Evolutionary conservation across 805 yeast species (phyloP), one percentile per base, ranked within the genome.

Genomic region (Candida dajiaensis): DNA sequence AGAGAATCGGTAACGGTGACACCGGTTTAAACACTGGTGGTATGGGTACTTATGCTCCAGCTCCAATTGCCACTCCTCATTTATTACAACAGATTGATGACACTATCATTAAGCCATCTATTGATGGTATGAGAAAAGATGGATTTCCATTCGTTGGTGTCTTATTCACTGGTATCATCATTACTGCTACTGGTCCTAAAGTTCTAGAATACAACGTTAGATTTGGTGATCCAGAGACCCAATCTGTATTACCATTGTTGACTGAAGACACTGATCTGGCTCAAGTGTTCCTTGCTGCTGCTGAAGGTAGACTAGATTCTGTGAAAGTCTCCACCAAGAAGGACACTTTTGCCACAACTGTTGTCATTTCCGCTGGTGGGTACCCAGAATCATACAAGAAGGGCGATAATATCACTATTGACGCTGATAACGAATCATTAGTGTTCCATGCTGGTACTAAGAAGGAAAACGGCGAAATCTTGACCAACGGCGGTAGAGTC

Each of bases 31-130:
- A 94, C 71, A 94, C 99, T 35, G 99, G 99, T 56, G 99, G 99
- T 53, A 94, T 94, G 99, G 99, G 99, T 53, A 96, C 98, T 8
- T 94, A 94, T 62, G 94, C 98, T 8, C 99, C 99, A 28, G 95
- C 98, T 11, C 99, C 99, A 47, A 74, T 89, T 52, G 98, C 95
- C 18, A 88, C 97, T 18, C 81, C 88, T 2, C 73, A 76, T 21
- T 64, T 94, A 33, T 67, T 90, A 58, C 70, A 74, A 50, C 73
- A 81, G 66, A 89, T 94, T 62, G 81, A 89, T 61, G 70, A 73
- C 41, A 72, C 76, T n/a, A 77, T 95, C 58, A 77, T 95, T 59
- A 81, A 84, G 68, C 98, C 98, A 47, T 86, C 97, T 33, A 83
- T 94, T 60, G 89, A 83, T 58, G 98, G 99, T 49, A 87, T 94